These are phyloP conservation scores for Bromus sterilis DNA, from an alignment of 176 grass and related monocot genomes.

Conservation along the genomic window DNA sequence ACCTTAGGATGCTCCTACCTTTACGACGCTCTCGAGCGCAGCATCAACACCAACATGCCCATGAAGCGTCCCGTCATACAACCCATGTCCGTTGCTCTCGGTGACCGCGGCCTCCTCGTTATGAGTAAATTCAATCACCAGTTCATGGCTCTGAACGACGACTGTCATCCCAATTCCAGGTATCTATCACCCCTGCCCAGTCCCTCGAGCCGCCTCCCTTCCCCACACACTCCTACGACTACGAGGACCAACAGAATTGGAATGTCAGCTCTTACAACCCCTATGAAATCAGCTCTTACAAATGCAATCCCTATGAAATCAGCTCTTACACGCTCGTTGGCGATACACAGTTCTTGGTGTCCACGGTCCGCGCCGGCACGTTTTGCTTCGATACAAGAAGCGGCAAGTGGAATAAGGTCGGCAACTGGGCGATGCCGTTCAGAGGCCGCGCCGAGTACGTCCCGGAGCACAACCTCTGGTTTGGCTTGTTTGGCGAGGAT, in stretches of 20 bases:
- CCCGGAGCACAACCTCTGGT: constrained; percentile 1
- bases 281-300: too few relatives aligned
- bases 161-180: background rate
- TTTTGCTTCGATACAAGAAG: background rate
- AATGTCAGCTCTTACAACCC: too few relatives aligned
- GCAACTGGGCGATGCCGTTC: background rate
- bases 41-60: background rate
- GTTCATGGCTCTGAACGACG: background rate
- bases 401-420: background rate
- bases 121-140: background rate
- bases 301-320: background rate
- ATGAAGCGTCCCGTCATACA: background rate
- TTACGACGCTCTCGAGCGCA: background rate
- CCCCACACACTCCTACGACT: background rate
- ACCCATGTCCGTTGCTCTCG: background rate
- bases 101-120: background rate
- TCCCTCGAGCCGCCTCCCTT: background rate
- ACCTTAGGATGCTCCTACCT: background rate
- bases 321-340: background rate
- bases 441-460: background rate
- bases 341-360: background rate
- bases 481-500: background rate
- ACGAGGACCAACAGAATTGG: background rate
- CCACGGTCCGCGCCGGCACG: background rate
- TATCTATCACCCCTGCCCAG: background rate